Evolutionary conservation across 805 yeast genomes (phyloP).

Genomic region (Wickerhamomyces xylosicus): DNA sequence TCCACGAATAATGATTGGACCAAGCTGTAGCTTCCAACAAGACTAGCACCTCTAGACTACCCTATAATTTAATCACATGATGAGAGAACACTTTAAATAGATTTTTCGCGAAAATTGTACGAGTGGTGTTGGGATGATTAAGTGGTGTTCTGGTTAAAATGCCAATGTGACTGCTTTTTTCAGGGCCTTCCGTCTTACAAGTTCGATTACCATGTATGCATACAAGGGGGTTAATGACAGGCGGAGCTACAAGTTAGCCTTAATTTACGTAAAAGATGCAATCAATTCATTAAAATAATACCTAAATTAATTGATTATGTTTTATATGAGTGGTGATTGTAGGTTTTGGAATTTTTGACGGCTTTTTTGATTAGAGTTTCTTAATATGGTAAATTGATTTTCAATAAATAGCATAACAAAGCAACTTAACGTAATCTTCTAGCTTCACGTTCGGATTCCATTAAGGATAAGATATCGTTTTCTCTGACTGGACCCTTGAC

Average conservation of each 20-base stretch:
- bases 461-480: conserved; percentile 95
- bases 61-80: too few relatives aligned
- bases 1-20: too few relatives aligned
- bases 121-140: too few relatives aligned
- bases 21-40: too few relatives aligned
- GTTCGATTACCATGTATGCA: neutral
- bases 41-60: too few relatives aligned
- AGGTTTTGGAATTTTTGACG: neutral
- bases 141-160: too few relatives aligned
- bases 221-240: too few relatives aligned
- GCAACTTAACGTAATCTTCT: conserved; percentile 72
- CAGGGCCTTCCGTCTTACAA: neutral
- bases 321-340: neutral
- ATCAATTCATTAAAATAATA: neutral
- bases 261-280: neutral
- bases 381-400: neutral
- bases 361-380: neutral
- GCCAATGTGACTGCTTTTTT: conserved; percentile 12
- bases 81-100: too few relatives aligned
- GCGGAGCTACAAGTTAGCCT: neutral
- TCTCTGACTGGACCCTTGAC: conserved; percentile 97
- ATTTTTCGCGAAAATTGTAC: too few relatives aligned
- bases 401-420: conserved; percentile 9
- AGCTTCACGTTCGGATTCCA: conserved; percentile 99
- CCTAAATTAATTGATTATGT: neutral